Base-by-base conservation (phyloP, 2,329 filamentous ascomycete genomes). In the Verticillium longisporum region DNA sequence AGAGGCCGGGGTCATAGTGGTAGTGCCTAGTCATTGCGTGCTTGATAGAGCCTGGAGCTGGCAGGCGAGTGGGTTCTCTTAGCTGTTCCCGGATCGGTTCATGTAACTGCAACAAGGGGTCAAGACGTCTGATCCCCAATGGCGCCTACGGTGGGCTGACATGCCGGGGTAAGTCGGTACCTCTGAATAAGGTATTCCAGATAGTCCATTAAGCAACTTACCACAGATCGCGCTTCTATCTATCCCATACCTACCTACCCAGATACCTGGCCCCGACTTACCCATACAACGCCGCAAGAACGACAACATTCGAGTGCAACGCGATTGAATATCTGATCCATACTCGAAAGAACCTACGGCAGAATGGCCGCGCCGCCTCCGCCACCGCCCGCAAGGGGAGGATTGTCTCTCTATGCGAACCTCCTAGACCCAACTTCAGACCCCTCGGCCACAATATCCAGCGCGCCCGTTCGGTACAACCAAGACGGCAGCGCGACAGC, bases 401-500 rank as follows among this genome's bases (percentile, higher is more conserved):
- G 82, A 61, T 79, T 92, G 66, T 93, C 91, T 18, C 85, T 96
- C 5, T 97, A 97, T 72, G 92, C 91, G 60, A 91, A 96, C 73
- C 83, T 96, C 54, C 85, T 95, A 65, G 88, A 91, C 68, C 79
- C 85, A 21, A 75, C 80, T 56, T 68, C 74, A 64, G 73, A 76
- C 61, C 15, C 77, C 38, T 69, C 80, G 2, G 77, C 82, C n/a
- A 90, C 89, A n/a, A 91, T 94, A 67, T 91, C 90, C 15, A 85
- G 88, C 68, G 89, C 85, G 1, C 90, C 91, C 0, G 86, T 93
- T 58, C 81, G 88, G 60, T 93, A 92, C 75, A 86, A 85, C 64
- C 75, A 87, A 68, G 72, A 77, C 62, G 77, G 78, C 21, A 78
- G 80, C 21, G 68, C 74, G 55, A 72, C 77, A 62, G 77, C 83